Evolutionary conservation across 2,329 filamentous ascomycete species (phyloP).

Genomic region (Arthrobotrys sinensis): DNA sequence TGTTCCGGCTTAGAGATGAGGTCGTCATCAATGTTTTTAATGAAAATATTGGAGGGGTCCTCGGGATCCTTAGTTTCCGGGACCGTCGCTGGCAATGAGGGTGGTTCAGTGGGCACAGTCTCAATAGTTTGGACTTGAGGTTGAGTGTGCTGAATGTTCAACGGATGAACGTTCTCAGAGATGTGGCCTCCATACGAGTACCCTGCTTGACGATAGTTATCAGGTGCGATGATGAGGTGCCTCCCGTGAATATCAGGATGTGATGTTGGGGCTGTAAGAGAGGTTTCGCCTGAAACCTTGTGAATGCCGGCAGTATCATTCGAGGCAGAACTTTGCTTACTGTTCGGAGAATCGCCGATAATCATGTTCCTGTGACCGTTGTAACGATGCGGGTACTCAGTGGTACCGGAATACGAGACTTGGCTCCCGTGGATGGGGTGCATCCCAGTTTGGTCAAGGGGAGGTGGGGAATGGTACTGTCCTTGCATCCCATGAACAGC

Average conservation of each 20-base stretch:
- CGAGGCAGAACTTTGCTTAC: constrained; percentile 42
- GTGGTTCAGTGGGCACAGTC: constrained; percentile 10
- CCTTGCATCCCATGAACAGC: constrained; percentile 34
- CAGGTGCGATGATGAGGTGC: constrained; percentile 13
- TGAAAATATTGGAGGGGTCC: constrained; percentile 85
- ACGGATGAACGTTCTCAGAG: constrained; percentile 40
- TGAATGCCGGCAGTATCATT: constrained; percentile 32
- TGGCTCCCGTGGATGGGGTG: constrained; percentile 30
- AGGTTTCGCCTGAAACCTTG: constrained; percentile 46
- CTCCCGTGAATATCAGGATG: not conserved
- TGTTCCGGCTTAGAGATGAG: constrained; percentile 93
- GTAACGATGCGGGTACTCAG: constrained; percentile 32
- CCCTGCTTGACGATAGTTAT: constrained; percentile 27
- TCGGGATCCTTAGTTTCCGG: constrained; percentile 64
- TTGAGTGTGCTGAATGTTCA: constrained; percentile 20
- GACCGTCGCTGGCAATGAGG: constrained; percentile 48
- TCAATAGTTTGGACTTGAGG: constrained; percentile 25
- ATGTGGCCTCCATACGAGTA: constrained; percentile 22
- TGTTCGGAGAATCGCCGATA: constrained; percentile 30
- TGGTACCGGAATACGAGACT: constrained; percentile 17
- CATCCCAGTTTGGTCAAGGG: not conserved
- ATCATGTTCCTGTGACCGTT: constrained; percentile 23
- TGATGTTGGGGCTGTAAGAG: constrained; percentile 18
- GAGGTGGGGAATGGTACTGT: constrained; percentile 28
- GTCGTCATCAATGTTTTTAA: constrained; percentile 98